Base-by-base conservation (phyloP, 2,329 filamentous ascomycete genomes). In the Coniochaeta hoffmannii region DNA sequence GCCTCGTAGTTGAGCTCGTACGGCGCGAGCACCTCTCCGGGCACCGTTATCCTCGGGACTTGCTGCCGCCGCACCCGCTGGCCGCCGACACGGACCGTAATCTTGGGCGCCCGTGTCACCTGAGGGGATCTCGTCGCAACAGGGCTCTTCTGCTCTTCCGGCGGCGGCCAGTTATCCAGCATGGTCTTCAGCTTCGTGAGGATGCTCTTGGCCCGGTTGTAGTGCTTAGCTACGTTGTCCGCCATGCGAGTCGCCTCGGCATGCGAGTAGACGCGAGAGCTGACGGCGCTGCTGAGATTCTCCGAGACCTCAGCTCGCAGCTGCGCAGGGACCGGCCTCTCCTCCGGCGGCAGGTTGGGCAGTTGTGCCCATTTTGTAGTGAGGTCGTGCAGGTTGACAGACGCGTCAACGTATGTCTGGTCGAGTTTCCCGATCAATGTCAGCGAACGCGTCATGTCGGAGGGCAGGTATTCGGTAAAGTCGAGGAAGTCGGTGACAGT, bases 401-500 rank as follows among this genome's bases (percentile, higher is more conserved):
- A 86, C 8, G 80, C 76, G 51, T 82, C 71, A n/a, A 71, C 66
- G 62, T 87, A 85, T 15, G 69, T 74, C 59, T 78, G 67, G 66
- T 87, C 84, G 54, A 88, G 82, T 60, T 86, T 79, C 54, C 81
- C 79, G 58, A 88, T 84, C 35, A 87, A 73, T 4, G 81, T 85
- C 46, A 88, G 72, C 24, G 85, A 87, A 56, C 85, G 81, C 59
- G 79, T 74, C 63, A 88, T 79, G 65, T 88, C 85, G 53, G 83
- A 81, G 11, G 85, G 83, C 1, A 88, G 77, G 68, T 87, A 86
- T 67, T 88, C 85, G 62, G 83, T 86, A 61, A 84, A 85, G 66
- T 87, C 84, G 66, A 87, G 79, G 65, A 86, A 87, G 68, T 87
- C 84, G 57, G 82, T 86, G 17, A 87, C 79, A n/a, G 83, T 86